Conservation (phyloP, 1,139 yeast species). For the Pichia sp. region DNA sequence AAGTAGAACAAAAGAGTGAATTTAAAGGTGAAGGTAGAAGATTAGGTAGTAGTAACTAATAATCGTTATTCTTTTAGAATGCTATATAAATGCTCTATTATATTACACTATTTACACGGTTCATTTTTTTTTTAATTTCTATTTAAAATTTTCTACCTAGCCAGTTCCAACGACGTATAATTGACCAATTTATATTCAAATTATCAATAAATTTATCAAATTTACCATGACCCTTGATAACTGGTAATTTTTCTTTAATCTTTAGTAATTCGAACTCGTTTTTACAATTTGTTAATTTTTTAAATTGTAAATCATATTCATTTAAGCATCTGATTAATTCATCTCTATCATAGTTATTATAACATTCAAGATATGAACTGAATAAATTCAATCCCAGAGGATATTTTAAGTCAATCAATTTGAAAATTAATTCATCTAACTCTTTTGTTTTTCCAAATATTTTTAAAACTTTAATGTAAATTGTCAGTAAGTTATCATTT, state of each 20-base stretch:
- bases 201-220: constrained; percentile 20
- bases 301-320: constrained; percentile 27
- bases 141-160: constrained; percentile 14
- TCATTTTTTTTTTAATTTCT: not conserved
- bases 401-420: constrained; percentile 54
- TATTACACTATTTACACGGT: not conserved
- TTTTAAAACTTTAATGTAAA: constrained; percentile 46
- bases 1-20: not conserved
- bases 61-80: not conserved
- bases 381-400: constrained; percentile 40
- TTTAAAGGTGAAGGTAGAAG: constrained; percentile 10
- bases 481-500: constrained; percentile 40
- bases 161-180: constrained; percentile 27
- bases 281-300: constrained; percentile 26
- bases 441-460: constrained; percentile 45
- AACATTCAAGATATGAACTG: constrained; percentile 29
- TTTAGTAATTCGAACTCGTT: constrained; percentile 22
- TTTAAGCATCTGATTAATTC: constrained; percentile 37
- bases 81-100: not conserved
- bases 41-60: constrained; percentile 2
- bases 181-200: constrained; percentile 25
- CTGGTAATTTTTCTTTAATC: constrained; percentile 14
- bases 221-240: constrained; percentile 15
- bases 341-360: constrained; percentile 17
- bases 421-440: constrained; percentile 43